A percentile compares a stretch with the other conserved stretches of the same genome.
These are phyloP conservation scores for Dalbergia oliveri DNA, from an alignment of 306 rosid genomes.

Conservation along the genomic window DNA sequence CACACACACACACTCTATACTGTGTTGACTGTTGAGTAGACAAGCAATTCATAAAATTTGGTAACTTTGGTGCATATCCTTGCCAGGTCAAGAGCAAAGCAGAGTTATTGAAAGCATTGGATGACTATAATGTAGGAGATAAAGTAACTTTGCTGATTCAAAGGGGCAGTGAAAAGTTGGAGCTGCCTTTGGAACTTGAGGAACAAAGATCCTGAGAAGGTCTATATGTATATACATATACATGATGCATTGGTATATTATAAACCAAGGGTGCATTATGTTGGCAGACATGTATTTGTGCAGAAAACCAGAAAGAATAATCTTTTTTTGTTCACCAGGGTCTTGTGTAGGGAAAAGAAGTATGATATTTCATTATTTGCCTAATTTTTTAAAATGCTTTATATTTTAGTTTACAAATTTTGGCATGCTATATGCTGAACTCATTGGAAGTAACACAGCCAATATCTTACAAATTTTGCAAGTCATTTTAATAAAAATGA, in stretches of 20 bases:
- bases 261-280: background rate
- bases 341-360: background rate
- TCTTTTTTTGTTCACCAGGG: background rate
- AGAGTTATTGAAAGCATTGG: constrained; percentile 76
- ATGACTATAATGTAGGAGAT: constrained; percentile 82
- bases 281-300: constrained; percentile 5
- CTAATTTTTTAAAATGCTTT: background rate
- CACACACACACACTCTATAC: too few species aligned
- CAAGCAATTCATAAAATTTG: background rate
- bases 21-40: background rate
- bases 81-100: constrained; percentile 83
- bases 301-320: background rate
- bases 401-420: background rate
- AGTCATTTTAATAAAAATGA: too few species aligned
- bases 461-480: too few species aligned
- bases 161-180: constrained; percentile 77
- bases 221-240: background rate
- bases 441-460: too few species aligned
- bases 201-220: constrained; percentile 61
- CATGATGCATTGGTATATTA: constrained; percentile 1
- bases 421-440: too few species aligned
- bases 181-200: constrained; percentile 71
- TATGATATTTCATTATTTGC: constrained; percentile 10
- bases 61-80: constrained; percentile 29
- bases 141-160: constrained; percentile 68